These are phyloP conservation scores for Aspergillus transmontanensis DNA, from an alignment of 2,329 filamentous ascomycete species.

Conservation along the genomic window DNA sequence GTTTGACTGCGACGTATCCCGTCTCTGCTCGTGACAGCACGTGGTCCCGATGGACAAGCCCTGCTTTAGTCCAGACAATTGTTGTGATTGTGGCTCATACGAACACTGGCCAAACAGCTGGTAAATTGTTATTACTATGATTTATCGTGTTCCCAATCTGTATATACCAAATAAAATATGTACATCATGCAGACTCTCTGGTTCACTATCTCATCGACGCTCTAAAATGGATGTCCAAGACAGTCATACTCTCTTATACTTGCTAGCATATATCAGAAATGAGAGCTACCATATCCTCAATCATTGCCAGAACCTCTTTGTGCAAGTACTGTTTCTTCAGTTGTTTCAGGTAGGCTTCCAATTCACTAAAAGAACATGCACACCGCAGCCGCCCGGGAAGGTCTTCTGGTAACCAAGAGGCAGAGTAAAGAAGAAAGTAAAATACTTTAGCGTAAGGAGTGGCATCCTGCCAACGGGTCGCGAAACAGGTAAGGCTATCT, in stretches of 20 bases:
- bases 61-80: slow-evolving; percentile 29
- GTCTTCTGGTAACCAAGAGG: slow-evolving; percentile 15
- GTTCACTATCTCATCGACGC: neutral
- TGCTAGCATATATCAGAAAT: neutral
- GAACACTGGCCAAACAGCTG: slow-evolving; percentile 12
- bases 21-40: slow-evolving; percentile 25
- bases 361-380: slow-evolving; percentile 14
- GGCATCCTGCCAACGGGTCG: slow-evolving; percentile 27
- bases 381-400: neutral
- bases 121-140: slow-evolving; percentile 28
- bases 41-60: slow-evolving; percentile 31
- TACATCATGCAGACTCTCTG: neutral
- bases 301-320: slow-evolving; percentile 28
- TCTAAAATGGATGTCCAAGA: no score
- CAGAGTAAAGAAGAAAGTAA: slow-evolving; percentile 20
- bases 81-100: slow-evolving; percentile 23
- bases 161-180: neutral
- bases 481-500: slow-evolving; percentile 24
- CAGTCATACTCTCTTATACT: neutral
- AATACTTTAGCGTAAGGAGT: slow-evolving; percentile 25
- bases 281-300: slow-evolving; percentile 28
- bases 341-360: slow-evolving; percentile 21
- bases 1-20: slow-evolving; percentile 20
- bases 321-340: slow-evolving; percentile 29
- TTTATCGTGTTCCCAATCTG: neutral